phyloP scores from a whole-genome alignment of 1,284 basidiomycete genomes.

The Lignosus rhinocerotis region DNA sequence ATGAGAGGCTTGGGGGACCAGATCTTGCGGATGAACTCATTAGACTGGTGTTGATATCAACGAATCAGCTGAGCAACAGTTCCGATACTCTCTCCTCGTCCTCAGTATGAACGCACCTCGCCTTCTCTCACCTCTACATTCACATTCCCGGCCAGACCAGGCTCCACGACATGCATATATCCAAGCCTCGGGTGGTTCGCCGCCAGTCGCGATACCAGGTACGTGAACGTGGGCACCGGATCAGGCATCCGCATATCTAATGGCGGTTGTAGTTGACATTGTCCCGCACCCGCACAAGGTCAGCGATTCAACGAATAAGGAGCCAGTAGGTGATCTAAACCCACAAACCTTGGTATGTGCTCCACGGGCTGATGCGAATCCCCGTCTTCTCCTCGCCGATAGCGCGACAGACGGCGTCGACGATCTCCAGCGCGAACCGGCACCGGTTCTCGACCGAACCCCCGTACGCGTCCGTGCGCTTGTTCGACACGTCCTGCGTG shows the following conservation, averaged over 20 bases:
- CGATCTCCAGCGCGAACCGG: constrained; percentile 48
- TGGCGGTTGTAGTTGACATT: too few species aligned
- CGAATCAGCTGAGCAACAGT: constrained; percentile 1
- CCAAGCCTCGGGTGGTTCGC: constrained; percentile 42
- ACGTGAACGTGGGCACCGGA: constrained; percentile 38
- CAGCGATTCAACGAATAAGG: too few species aligned
- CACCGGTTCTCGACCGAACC: constrained; percentile 52
- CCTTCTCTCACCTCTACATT: neutral
- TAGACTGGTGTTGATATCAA: constrained; percentile 19
- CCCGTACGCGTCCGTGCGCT: constrained; percentile 57
- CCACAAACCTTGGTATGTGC: constrained; percentile 31
- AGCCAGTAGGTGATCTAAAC: too few species aligned
- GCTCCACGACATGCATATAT: constrained; percentile 50
- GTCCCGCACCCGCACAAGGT: too few species aligned
- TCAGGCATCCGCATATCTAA: constrained; percentile 42
- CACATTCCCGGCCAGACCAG: constrained; percentile 14
- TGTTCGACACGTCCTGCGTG: constrained; percentile 41
- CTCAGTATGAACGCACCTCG: neutral
- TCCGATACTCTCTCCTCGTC: neutral
- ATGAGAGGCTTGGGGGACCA: constrained; percentile 32
- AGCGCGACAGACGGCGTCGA: constrained; percentile 41
- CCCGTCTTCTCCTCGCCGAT: constrained; percentile 43
- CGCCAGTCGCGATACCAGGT: constrained; percentile 32
- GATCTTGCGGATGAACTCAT: constrained; percentile 30
- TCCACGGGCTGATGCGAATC: constrained; percentile 56